Evolutionary conservation across 75 land plant species (phyloP).

Genomic region (Sequoia sempervirens): DNA sequence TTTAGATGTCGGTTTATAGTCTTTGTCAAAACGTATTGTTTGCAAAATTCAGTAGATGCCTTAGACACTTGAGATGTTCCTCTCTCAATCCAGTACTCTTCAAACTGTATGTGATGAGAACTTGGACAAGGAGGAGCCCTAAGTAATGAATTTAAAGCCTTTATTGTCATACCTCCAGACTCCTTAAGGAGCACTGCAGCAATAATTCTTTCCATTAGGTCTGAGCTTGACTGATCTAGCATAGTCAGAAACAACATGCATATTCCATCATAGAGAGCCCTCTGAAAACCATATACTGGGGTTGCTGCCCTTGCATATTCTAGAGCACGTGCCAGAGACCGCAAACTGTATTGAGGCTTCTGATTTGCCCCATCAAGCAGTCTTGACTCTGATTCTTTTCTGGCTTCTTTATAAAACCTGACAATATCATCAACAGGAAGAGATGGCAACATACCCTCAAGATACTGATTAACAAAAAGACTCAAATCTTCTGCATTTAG

Average conservation of each 20-base stretch:
- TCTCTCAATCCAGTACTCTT: constrained; percentile 36
- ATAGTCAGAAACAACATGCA: constrained; percentile 87
- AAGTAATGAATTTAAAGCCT: constrained; percentile 11
- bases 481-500: constrained; percentile 68
- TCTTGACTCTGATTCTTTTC: constrained; percentile 66
- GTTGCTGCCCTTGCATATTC: constrained; percentile 66
- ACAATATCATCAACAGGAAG: constrained; percentile 47
- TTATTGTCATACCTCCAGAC: constrained; percentile 19
- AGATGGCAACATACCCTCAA: constrained; percentile 35
- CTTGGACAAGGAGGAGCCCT: constrained; percentile 39
- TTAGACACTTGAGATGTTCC: constrained; percentile 16
- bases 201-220: constrained; percentile 65
- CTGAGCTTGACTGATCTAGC: constrained; percentile 71
- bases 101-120: constrained; percentile 48
- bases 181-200: constrained; percentile 29
- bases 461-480: constrained; percentile 51
- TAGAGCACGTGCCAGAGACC: constrained; percentile 89
- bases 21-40: constrained; percentile 69
- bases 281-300: constrained; percentile 53
- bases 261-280: constrained; percentile 91
- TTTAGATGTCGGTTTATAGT: constrained; percentile 70
- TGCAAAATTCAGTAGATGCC: constrained; percentile 25
- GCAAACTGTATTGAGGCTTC: constrained; percentile 91
- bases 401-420: constrained; percentile 70
- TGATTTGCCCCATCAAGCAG: constrained; percentile 97